Conservation (phyloP, 495 filamentous ascomycete genomes). For the Aspergillus carlsbadensis region DNA sequence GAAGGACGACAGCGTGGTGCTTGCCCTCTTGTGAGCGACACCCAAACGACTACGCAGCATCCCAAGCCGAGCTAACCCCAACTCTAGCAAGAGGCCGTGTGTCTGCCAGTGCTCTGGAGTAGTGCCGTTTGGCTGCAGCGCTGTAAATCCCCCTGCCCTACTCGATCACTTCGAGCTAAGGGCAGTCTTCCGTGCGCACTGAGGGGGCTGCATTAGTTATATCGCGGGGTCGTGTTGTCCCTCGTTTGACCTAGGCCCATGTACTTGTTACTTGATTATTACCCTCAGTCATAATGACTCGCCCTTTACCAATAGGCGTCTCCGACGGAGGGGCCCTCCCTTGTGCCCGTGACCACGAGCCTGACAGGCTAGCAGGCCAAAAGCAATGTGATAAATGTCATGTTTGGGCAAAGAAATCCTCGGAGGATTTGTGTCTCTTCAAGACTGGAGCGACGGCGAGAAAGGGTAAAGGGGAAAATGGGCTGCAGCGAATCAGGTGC, state of each 20-base stretch:
- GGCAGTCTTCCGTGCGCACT: constrained; percentile 10
- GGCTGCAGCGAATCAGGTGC: neutral
- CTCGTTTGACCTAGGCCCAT: constrained; percentile 4
- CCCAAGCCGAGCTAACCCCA: constrained; percentile 1
- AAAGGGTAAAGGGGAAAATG: neutral
- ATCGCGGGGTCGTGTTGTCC: constrained; percentile 5
- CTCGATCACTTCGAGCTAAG: constrained; percentile 8
- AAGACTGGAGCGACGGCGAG: constrained; percentile 1
- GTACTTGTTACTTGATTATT: constrained; percentile 2
- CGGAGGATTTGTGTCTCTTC: constrained; percentile 14
- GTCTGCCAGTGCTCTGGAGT: constrained; percentile 18
- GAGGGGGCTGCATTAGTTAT: constrained; percentile 8
- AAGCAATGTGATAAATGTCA: constrained; percentile 17
- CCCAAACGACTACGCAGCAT: constrained; percentile 3
- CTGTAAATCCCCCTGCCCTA: constrained; percentile 16
- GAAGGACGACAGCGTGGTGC: constrained; percentile 8
- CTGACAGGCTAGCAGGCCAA: constrained; percentile 9
- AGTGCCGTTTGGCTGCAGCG: constrained; percentile 19
- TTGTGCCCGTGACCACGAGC: neutral
- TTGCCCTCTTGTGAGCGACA: neutral
- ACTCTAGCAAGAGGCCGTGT: constrained; percentile 9
- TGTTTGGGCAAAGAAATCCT: constrained; percentile 7
- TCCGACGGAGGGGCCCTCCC: neutral
- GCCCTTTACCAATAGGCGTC: neutral
- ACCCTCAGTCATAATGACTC: neutral